Base-by-base conservation (phyloP, 2,329 filamentous ascomycete genomes). In the Sarocladium oryzae region DNA sequence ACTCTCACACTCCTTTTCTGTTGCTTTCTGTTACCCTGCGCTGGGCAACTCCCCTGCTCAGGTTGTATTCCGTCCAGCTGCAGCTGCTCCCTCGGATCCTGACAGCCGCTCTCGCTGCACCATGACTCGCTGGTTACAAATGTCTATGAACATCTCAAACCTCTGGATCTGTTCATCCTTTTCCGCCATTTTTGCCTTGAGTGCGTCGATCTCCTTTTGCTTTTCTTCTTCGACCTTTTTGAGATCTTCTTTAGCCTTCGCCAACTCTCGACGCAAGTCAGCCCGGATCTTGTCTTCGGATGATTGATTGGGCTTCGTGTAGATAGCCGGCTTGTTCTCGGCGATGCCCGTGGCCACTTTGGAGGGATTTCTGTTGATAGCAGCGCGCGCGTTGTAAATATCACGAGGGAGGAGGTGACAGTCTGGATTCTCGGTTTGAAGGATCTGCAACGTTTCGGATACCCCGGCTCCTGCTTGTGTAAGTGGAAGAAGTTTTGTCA, bases 101-200 rank as follows among this genome's bases (percentile, higher is more conserved):
- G 38, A 43, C 13, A 84, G 68, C 55, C 76, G 71, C 59, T 81
- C 76, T 49, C 80, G 69, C 62, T 82, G 79, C 50, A 83, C 71
- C 72, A 85, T 85, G 55, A 85, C 81, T 48, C 82, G 70, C 61
- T 83, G 74, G 58, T 85, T 85, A 62, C 81, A 85, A 51, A 85
- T 83, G 63, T 85, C 82, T 59, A 85, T 84, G 51, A 85, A 85
- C 76, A 82, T 82, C 65, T 85, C 81, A 57, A 84, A 85, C 60
- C 78, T 81, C 54, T 75, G 66, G 51, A 85, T 85, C 53, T 78
- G 74, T 59, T 76, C 74, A 54, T 84, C 78, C 64, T 84, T 84
- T 53, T 85, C 79, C 36, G 75, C 76, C 15, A 91, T 63, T 59
- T 81, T 74, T 51, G 74, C 70, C 58, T 81, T 79, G 52, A 85